Base-by-base conservation (phyloP, 352 stramenopile genomes). In the Ophiocytium majus region DNA sequence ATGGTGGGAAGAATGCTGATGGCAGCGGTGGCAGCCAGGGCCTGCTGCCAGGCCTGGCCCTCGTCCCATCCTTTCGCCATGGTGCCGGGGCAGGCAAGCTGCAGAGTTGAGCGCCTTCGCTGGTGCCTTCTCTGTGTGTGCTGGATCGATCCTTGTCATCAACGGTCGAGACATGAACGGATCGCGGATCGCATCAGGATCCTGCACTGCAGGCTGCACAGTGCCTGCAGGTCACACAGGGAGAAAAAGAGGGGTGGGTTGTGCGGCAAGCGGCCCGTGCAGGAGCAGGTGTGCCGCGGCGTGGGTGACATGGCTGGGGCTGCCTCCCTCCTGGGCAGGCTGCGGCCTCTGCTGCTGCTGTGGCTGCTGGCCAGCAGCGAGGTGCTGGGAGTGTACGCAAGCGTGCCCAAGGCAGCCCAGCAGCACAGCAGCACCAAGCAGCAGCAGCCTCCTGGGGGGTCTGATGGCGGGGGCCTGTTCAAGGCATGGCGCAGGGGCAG, bases 1-100 rank as follows among this genome's bases (percentile, higher is more conserved):
- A 89, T 32, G 17, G 86, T 89, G 14, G 86, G 86, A 1, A 89
- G 76, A 9, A 87, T 83, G 80, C 83, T 89, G 63, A 89, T 89
- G 23, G 86, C 66, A 23, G 43, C 83, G 1, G 86, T 89, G 1
- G 86, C 83, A n/a, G 75, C 43, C 32, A 83, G 36, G 10, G 86
- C 86, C 23, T 85, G 33, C 28, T 49, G 50, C 86, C 86, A 89
- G n/a, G 84, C 80, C 71, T 85, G 79, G 50, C 66, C 32, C 66
- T 78, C 66, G 14, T 78, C 66, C 66, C 66, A 78, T 14, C 14
- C 66, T 14, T 78, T 43, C 32, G 66, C 35, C 66, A 78, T 78
- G 32, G 5, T 57, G 43, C 43, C 43, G 5, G 43, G 5, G 5
- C n/a, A n/a, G n/a, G n/a, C n/a, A n/a, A n/a, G n/a, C n/a, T n/a